A percentile compares a stretch with the other conserved stretches of the same genome.
phyloP scores from a whole-genome alignment of 1,284 basidiomycete genomes.

The Cryptococcus wingfieldii region DNA sequence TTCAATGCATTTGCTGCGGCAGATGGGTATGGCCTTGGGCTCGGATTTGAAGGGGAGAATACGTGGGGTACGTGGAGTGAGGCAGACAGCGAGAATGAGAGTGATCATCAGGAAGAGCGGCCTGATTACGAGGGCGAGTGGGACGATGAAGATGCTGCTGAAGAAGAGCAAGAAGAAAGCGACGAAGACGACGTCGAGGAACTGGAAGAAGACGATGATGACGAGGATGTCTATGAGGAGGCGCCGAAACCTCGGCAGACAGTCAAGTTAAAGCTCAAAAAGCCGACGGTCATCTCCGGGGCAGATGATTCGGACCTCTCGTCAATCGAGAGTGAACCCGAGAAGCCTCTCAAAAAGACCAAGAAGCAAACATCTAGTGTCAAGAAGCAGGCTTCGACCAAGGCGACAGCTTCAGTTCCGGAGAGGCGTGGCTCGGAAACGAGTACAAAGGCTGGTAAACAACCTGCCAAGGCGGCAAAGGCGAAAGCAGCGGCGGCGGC shows the following conservation, averaged over 20 bases:
- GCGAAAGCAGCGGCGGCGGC: slow-evolving; percentile 4
- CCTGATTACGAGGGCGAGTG: slow-evolving; percentile 55
- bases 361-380: not conserved
- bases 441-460: not conserved
- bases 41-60: slow-evolving; percentile 16
- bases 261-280: slow-evolving; percentile 4
- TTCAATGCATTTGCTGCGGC: slow-evolving; percentile 47
- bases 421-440: too few relatives aligned
- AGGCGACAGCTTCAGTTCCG: not conserved
- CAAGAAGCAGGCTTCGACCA: slow-evolving; percentile 1
- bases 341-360: not conserved
- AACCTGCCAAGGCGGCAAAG: not conserved
- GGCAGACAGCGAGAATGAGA: slow-evolving; percentile 7
- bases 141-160: slow-evolving; percentile 11
- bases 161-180: slow-evolving; percentile 8
- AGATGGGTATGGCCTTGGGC: slow-evolving; percentile 34
- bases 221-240: slow-evolving; percentile 13
- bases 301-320: slow-evolving; percentile 31
- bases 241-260: slow-evolving; percentile 15
- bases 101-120: slow-evolving; percentile 57
- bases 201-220: slow-evolving; percentile 14
- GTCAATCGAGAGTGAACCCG: slow-evolving; percentile 22
- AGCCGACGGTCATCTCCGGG: slow-evolving; percentile 2
- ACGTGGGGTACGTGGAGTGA: slow-evolving; percentile 16
- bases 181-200: slow-evolving; percentile 7